Base-by-base conservation (phyloP, 2,329 filamentous ascomycete genomes). In the Paracamarosporium sp. region DNA sequence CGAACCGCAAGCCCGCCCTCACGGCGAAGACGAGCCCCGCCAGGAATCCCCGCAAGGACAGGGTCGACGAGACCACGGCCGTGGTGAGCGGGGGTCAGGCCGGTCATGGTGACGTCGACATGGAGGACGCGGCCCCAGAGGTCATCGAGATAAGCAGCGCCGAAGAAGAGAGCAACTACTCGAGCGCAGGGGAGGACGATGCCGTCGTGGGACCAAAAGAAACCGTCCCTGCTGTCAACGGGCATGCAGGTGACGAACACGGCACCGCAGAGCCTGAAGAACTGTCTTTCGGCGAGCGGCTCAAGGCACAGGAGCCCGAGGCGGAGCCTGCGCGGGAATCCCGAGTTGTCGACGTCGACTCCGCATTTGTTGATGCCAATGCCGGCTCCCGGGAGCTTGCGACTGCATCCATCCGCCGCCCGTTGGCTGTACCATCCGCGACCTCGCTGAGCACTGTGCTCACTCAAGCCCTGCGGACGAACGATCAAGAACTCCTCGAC, bases 371-470 rank as follows among this genome's bases (percentile, higher is more conserved):
- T 56, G 80, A 75, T 40, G 65, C 73, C 48, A 77, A 79, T 52
- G 75, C 79, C 28, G 79, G 77, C 63, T 81, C 78, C 56, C 80
- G 74, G 61, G 77, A 80, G 35, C 75, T 83, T 36, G 68, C 72
- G n/a, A 77, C 81, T 46, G 72, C 79, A 17, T 65, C 70, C 11
- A 74, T 77, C 35, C 76, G 71, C 50, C 81, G 80, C 36, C 76
- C 79, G 53, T 80, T 90, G 60, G 83, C 84, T 17, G 81, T 87
- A 20, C 90, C 89, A 12, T 88, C 88, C 12, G 88, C 90, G 57
- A 88, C 92, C 57, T 97, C 94, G 6, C 86, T 99, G 50, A 90
- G 91, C 46, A 97, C 92, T 5, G 92, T 97, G n/a, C 88, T 99
- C 58, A 89, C 93, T 13, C 94, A 98, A 77, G 92, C 95, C 5